These are phyloP conservation scores for Ustilago shanxiensis DNA, from an alignment of 1,284 basidiomycete genomes.

Conservation along the genomic window DNA sequence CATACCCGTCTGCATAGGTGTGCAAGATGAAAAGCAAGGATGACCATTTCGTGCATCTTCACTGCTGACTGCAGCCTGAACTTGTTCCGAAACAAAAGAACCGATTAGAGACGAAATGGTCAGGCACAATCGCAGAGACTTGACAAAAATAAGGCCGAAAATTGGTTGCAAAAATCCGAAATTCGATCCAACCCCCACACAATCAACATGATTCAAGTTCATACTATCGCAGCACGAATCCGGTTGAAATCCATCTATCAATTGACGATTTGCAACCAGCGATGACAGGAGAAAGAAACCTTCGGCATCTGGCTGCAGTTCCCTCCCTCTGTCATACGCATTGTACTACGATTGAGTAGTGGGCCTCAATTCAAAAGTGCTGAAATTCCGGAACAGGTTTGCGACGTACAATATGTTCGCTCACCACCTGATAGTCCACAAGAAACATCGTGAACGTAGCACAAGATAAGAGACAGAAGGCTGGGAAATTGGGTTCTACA, in stretches of 20 bases:
- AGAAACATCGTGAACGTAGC: background rate
- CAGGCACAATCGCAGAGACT: background rate
- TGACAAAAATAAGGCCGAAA: constrained; percentile 9
- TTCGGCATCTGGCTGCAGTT: constrained; percentile 20
- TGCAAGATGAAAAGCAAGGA: constrained; percentile 4
- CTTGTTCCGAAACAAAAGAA: background rate
- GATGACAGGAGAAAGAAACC: constrained; percentile 10
- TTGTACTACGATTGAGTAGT: background rate
- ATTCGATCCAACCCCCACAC: background rate
- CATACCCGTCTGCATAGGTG: constrained; percentile 12
- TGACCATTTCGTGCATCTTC: constrained; percentile 14
- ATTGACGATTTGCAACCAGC: constrained; percentile 4
- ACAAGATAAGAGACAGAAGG: background rate
- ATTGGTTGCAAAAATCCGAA: background rate
- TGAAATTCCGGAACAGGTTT: constrained; percentile 1
- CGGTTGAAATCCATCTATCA: constrained; percentile 12
- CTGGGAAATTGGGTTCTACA: background rate
- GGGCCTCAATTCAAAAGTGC: background rate
- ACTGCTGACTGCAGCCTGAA: constrained; percentile 2
- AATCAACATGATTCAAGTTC: too few species aligned
- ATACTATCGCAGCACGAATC: constrained; percentile 9
- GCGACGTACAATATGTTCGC: too few species aligned
- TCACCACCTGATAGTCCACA: background rate
- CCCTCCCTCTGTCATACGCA: background rate
- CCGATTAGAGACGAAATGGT: constrained; percentile 8